A percentile compares a stretch with the other conserved stretches of the same genome.
These are phyloP conservation scores for Rhizopus stolonifer DNA, from an alignment of 371 early-diverging fungal genomes.

Conservation along the genomic window DNA sequence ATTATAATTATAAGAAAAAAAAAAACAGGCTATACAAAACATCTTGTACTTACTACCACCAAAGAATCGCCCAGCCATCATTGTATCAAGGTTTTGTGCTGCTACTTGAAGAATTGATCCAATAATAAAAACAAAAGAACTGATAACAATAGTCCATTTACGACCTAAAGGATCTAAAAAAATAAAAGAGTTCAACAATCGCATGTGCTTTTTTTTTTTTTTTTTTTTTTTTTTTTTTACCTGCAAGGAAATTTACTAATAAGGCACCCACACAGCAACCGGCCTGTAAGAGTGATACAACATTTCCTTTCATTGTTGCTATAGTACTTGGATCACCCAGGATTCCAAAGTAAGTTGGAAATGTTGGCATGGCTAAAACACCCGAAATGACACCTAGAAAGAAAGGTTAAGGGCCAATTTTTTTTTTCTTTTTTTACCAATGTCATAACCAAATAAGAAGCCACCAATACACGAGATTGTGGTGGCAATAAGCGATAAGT, in stretches of 20 bases:
- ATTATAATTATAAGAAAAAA: slow-evolving; percentile 18
- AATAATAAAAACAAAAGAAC: slow-evolving; percentile 30
- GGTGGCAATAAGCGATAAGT: slow-evolving; percentile 41
- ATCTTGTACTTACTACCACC: slow-evolving; percentile 37
- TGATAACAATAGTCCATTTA: slow-evolving; percentile 35
- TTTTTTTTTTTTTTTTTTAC: slow-evolving; percentile 15
- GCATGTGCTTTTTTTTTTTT: not conserved
- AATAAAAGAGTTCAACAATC: not conserved
- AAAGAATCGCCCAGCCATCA: slow-evolving; percentile 50
- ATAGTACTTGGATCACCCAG: slow-evolving; percentile 23
- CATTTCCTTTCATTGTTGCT: slow-evolving; percentile 40
- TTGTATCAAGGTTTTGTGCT: slow-evolving; percentile 33
- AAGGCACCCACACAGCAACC: slow-evolving; percentile 47
- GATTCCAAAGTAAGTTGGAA: slow-evolving; percentile 37
- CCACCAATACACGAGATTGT: slow-evolving; percentile 46
- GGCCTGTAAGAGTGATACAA: slow-evolving; percentile 43
- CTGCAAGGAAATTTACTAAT: slow-evolving; percentile 41
- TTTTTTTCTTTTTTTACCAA: slow-evolving; percentile 23
- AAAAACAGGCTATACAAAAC: slow-evolving; percentile 13
- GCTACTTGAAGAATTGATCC: slow-evolving; percentile 43
- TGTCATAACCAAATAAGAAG: slow-evolving; percentile 51
- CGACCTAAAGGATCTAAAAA: slow-evolving; percentile 41
- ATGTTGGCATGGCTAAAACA: slow-evolving; percentile 48
- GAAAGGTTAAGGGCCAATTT: not conserved
- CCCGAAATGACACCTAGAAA: slow-evolving; percentile 31